A percentile compares a stretch with the other conserved stretches of the same genome.
Evolutionary conservation across 176 grass and related monocot genomes (phyloP).

Genomic region (Ampelocalamus luodianensis): DNA sequence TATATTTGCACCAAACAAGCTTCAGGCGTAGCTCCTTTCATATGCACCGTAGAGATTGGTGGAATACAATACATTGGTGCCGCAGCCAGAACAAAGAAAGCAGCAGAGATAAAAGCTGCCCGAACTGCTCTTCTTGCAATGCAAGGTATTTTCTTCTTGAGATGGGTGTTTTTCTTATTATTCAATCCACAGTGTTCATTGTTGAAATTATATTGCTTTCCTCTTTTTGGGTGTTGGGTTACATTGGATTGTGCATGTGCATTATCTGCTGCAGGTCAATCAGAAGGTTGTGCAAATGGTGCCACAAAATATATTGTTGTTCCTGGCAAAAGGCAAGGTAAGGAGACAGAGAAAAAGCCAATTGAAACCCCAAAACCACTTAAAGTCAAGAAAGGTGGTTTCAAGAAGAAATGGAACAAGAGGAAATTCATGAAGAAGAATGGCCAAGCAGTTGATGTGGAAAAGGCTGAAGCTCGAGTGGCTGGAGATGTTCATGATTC

Average conservation of each 20-base stretch:
- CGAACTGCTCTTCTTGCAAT: conserved; percentile 95
- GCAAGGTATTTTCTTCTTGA: conserved; percentile 48
- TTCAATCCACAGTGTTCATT: not conserved
- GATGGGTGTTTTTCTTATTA: not conserved
- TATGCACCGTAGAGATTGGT: conserved; percentile 89
- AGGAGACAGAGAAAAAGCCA: conserved; percentile 54
- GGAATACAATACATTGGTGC: conserved; percentile 95
- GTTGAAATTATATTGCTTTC: not conserved
- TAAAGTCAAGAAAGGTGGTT: conserved; percentile 63
- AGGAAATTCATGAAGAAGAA: conserved; percentile 56
- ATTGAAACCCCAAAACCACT: conserved; percentile 59
- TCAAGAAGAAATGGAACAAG: conserved; percentile 81
- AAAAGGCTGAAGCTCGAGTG: conserved; percentile 47
- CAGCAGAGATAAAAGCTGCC: conserved; percentile 88
- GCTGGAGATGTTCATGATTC: conserved; percentile 32
- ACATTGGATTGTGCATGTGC: conserved; percentile 22
- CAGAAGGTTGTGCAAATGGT: conserved; percentile 52
- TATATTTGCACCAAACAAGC: conserved; percentile 70
- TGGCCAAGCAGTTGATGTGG: conserved; percentile 34
- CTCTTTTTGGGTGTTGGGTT: not conserved
- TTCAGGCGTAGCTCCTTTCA: conserved; percentile 54
- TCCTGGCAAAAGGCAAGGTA: conserved; percentile 63
- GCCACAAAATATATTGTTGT: conserved; percentile 66
- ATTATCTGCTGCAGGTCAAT: conserved; percentile 62
- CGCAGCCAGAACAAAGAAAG: conserved; percentile 82